Evolutionary conservation across 495 filamentous ascomycete species (phyloP).

Genomic region (Friedmanniomyces simplex): DNA sequence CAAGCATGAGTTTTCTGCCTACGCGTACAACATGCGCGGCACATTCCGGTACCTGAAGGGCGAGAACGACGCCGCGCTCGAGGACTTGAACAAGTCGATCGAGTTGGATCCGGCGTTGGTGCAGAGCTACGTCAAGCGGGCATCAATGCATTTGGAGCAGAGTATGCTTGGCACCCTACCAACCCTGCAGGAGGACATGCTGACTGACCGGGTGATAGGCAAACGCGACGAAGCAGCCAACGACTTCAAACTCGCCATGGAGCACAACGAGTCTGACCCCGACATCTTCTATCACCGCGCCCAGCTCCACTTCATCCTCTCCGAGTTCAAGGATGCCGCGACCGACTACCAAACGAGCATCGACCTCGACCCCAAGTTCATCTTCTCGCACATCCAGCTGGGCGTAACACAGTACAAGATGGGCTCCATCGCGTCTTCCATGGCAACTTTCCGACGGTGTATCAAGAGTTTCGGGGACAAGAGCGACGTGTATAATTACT

Average conservation of each 20-base stretch:
- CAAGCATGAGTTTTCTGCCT: slow-evolving; percentile 59
- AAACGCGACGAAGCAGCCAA: slow-evolving; percentile 75
- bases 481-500: slow-evolving; percentile 99
- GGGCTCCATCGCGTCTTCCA: slow-evolving; percentile 93
- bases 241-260: slow-evolving; percentile 79
- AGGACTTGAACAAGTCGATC: slow-evolving; percentile 81
- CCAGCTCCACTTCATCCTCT: slow-evolving; percentile 95
- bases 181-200: too few species aligned
- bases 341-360: slow-evolving; percentile 99
- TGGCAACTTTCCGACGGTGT: slow-evolving; percentile 93
- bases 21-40: slow-evolving; percentile 90
- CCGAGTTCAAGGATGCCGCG: slow-evolving; percentile 82
- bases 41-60: slow-evolving; percentile 90
- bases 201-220: slow-evolving; percentile 25
- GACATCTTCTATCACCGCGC: slow-evolving; percentile 99
- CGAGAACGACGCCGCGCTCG: slow-evolving; percentile 69
- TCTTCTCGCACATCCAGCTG: slow-evolving; percentile 98
- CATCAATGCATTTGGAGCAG: slow-evolving; percentile 93
- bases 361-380: slow-evolving; percentile 87
- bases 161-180: slow-evolving; percentile 33
- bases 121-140: slow-evolving; percentile 97
- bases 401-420: slow-evolving; percentile 99
- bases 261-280: slow-evolving; percentile 78
- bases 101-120: slow-evolving; percentile 78
- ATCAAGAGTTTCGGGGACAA: slow-evolving; percentile 97